Evolutionary conservation across 1,284 basidiomycete genomes (phyloP), one percentile per base, ranked within the genome.

Genomic region (Calocybe gambosa): DNA sequence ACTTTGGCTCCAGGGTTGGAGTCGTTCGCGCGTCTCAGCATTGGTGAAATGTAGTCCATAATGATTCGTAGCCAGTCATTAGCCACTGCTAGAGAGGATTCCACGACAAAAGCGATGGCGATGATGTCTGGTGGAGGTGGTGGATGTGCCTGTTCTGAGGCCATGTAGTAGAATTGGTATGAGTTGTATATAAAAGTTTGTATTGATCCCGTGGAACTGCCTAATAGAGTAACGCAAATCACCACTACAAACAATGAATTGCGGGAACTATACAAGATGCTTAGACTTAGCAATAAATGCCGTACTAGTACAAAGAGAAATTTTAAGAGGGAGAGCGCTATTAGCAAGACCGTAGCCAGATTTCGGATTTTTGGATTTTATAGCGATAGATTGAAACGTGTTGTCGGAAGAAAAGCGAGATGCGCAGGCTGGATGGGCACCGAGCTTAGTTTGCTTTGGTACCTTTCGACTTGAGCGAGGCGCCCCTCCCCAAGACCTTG

Each of bases 401-500:
- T 23, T 4, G 21, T 23, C n/a, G n/a, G 7, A 4, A 23, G 3
- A 4, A 23, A 23, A 23, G 3, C 3, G 21, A 23, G 21, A 4
- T 7, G 21, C 21, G 21, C 21, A 23, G 21, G 3, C 21, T 23
- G 21, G 7, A 3, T 23, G n/a, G 15, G 13, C 15, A 7, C 5
- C 6, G 2, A 4, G 10, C 19, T 56, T 48, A 63, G 29, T 57
- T 55, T 12, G 50, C 47, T 46, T 62, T 62, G 23, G 52, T 31
- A 16, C 55, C 45, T 40, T 55, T 61, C 12, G 39, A 33, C 1
- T 33, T 42, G 25, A 54, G 53, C 29, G 42, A 41, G 15, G 28
- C 43, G 34, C 52, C 58, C 15, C 43, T 51, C 3, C 82, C 81
- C 44, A 93, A 70, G 2, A 90, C 80, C 68, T 87, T 92, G 53